Evolutionary conservation across 352 stramenopile genomes (phyloP).

Genomic region (Globisporangium carolinianum): DNA sequence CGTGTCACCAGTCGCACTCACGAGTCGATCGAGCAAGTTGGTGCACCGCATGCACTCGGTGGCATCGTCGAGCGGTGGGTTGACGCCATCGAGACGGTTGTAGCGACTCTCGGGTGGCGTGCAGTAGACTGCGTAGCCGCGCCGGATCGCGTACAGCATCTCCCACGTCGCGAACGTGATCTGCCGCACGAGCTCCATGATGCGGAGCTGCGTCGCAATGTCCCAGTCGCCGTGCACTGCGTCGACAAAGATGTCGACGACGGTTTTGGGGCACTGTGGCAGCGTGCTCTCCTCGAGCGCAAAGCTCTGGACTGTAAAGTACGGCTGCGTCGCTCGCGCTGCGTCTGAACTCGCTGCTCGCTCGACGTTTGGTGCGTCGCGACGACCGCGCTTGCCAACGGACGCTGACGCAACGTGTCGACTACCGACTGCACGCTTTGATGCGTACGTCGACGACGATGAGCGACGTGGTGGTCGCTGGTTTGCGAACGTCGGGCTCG

Average conservation of each 20-base stretch:
- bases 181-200: slow-evolving; percentile 53
- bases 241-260: slow-evolving; percentile 68
- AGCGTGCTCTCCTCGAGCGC: slow-evolving; percentile 66
- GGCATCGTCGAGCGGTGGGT: slow-evolving; percentile 37
- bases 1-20: slow-evolving; percentile 59
- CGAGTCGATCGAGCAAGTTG: slow-evolving; percentile 28
- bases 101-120: slow-evolving; percentile 44
- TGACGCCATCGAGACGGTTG: slow-evolving; percentile 52
- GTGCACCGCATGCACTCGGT: slow-evolving; percentile 32
- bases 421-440: not conserved
- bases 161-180: slow-evolving; percentile 71
- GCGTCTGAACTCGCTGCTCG: not conserved
- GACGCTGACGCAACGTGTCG: not conserved
- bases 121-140: slow-evolving; percentile 44
- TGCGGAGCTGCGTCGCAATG: slow-evolving; percentile 44
- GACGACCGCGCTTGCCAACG: not conserved
- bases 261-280: slow-evolving; percentile 23
- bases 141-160: slow-evolving; percentile 69
- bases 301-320: slow-evolving; percentile 51
- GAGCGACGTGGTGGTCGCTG: slow-evolving; percentile 12
- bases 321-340: slow-evolving; percentile 9
- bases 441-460: slow-evolving; percentile 3
- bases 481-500: slow-evolving; percentile 10
- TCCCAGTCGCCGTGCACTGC: slow-evolving; percentile 40
- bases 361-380: not conserved